These are phyloP conservation scores for Monascus ruber DNA, from an alignment of 2,329 filamentous ascomycete genomes.

Conservation along the genomic window DNA sequence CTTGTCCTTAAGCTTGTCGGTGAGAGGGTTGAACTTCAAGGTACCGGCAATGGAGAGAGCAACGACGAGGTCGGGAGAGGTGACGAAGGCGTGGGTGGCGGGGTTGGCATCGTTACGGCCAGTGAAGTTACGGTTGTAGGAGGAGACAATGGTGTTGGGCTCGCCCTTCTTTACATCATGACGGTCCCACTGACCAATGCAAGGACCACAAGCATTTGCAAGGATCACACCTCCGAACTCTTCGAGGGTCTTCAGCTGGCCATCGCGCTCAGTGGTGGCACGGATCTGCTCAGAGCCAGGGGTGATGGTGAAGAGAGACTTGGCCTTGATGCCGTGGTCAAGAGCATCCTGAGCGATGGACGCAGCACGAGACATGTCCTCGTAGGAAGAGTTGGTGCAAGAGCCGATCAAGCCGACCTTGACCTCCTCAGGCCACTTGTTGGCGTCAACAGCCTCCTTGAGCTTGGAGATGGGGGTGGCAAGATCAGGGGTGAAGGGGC, in stretches of 20 bases:
- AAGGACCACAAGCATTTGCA: constrained; percentile 87
- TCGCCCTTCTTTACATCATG: constrained; percentile 88
- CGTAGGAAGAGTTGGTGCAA: constrained; percentile 85
- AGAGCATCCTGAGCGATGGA: constrained; percentile 87
- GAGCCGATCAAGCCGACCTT: constrained; percentile 96
- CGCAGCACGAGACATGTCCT: constrained; percentile 88
- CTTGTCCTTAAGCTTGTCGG: constrained; percentile 84
- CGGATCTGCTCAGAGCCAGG: constrained; percentile 96
- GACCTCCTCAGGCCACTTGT: constrained; percentile 91
- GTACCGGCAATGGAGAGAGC: constrained; percentile 74
- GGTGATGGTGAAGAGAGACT: constrained; percentile 86
- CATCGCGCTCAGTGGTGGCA: constrained; percentile 81
- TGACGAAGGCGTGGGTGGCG: constrained; percentile 85
- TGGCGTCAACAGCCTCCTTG: constrained; percentile 82
- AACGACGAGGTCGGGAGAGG: constrained; percentile 80
- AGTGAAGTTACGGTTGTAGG: constrained; percentile 99
- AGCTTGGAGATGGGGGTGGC: constrained; percentile 97
- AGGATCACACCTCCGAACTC: constrained; percentile 91
- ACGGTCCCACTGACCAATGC: constrained; percentile 93
- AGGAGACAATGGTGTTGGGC: constrained; percentile 93
- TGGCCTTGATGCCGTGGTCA: constrained; percentile 85
- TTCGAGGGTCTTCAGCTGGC: constrained; percentile 87
- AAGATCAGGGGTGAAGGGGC: constrained; percentile 96
- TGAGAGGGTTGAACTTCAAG: constrained; percentile 89
- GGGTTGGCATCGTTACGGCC: constrained; percentile 95